Evolutionary conservation across 306 rosid species (phyloP).

Genomic region (Sophora flavescens): DNA sequence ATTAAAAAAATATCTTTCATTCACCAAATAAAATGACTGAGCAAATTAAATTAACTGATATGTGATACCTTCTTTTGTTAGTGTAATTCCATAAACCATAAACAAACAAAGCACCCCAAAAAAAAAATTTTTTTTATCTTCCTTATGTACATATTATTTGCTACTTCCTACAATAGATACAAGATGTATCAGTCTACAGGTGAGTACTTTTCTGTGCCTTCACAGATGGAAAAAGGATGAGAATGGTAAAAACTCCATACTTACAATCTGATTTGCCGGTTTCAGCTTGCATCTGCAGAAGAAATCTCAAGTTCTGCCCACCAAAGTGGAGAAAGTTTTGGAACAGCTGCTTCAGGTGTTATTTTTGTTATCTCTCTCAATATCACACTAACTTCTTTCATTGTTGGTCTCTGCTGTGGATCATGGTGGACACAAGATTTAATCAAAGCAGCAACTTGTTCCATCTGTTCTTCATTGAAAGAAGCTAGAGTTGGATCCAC

Average conservation of each 20-base stretch:
- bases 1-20: conserved; percentile 17
- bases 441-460: conserved; percentile 62
- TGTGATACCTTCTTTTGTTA: conserved; percentile 35
- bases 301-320: conserved; percentile 98
- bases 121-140: conserved; percentile 38
- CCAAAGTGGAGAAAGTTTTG: conserved; percentile 94
- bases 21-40: conserved; percentile 31
- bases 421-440: conserved; percentile 65
- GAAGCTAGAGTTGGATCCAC: conserved; percentile 79
- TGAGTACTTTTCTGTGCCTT: conserved; percentile 42
- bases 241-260: conserved; percentile 46
- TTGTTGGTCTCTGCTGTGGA: conserved; percentile 62
- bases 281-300: conserved; percentile 69
- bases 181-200: conserved; percentile 43
- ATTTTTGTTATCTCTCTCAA: conserved; percentile 79
- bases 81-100: conserved; percentile 40
- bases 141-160: conserved; percentile 65
- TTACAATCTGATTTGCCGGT: conserved; percentile 37
- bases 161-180: conserved; percentile 49
- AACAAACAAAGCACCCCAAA: conserved; percentile 40
- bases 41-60: conserved; percentile 41
- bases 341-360: conserved; percentile 79
- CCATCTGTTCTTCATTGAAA: conserved; percentile 67
- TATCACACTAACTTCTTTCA: conserved; percentile 66
- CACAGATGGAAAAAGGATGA: conserved; percentile 39